Evolutionary conservation across 495 filamentous ascomycete species (phyloP), one percentile per base, ranked within the genome.

Genomic region (Penicillium bovifimosum): DNA sequence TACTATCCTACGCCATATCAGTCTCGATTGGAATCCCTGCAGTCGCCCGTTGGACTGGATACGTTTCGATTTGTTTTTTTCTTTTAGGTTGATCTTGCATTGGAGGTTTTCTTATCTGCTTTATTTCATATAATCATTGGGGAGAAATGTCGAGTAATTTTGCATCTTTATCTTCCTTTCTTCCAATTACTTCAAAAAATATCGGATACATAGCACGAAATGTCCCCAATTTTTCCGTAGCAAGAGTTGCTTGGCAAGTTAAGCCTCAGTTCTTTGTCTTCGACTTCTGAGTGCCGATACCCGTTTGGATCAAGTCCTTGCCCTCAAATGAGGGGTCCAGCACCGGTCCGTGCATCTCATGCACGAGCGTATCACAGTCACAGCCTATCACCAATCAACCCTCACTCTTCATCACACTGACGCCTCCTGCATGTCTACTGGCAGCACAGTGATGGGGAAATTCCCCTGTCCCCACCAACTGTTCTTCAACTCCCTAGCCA

Each of bases 351-450:
- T 67, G 62, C 63, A 56, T 59, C 42, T 46, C 14, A 64, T 73
- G 70, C 70, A 73, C 2, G 53, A 39, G 11, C 41, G 26, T 43
- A 60, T 72, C 71, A 74, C 69, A 69, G 47, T 74, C 71, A 72
- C 70, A 71, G 43, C 60, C 54, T 17, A 55, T 61, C 62, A 44
- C 64, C 68, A 66, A 67, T 63, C 61, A 61, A 58, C 36, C 41
- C 13, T 45, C 54, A 35, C 38, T 26, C 41, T 47, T 38, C 50
- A 41, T 65, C 65, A 61, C 61, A 47, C 59, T 59, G 56, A 49
- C 67, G 18, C 34, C 40, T 41, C 40, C 47, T 18, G 9, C 0
- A n/a, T 48, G 43, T 60, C 59, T 44, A 59, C 56, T 43, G 18
- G 1, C 20, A 41, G 26, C 10, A 53, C 26, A 29, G 27, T 48